Evolutionary conservation across 768 basidiomycete species (phyloP).

Genomic region (Russula foetens): DNA sequence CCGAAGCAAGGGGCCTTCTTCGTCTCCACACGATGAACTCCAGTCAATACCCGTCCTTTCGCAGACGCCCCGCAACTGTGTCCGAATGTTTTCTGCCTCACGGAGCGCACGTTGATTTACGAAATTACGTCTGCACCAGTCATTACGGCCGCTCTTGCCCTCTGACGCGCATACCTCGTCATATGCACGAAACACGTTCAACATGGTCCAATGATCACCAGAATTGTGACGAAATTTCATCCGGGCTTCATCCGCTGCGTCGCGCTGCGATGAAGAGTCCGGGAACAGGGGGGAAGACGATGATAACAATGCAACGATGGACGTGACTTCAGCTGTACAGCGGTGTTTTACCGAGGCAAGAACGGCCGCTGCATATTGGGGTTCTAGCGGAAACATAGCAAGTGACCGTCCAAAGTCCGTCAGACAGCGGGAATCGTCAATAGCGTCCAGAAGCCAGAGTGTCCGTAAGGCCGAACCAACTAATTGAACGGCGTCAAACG

Average conservation of each 20-base stretch:
- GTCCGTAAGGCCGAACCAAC: slow-evolving; percentile 58
- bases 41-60: slow-evolving; percentile 52
- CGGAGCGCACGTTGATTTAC: slow-evolving; percentile 74
- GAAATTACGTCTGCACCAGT: slow-evolving; percentile 82
- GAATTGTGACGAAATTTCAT: slow-evolving; percentile 72
- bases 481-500: slow-evolving; percentile 22
- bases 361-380: slow-evolving; percentile 67
- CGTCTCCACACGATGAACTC: slow-evolving; percentile 48
- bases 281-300: slow-evolving; percentile 76
- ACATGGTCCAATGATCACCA: slow-evolving; percentile 87
- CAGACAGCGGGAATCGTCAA: slow-evolving; percentile 55
- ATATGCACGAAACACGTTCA: slow-evolving; percentile 81
- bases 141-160: slow-evolving; percentile 40
- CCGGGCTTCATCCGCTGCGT: slow-evolving; percentile 59
- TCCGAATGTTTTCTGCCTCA: slow-evolving; percentile 71
- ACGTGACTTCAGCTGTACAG: slow-evolving; percentile 73
- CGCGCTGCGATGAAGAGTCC: slow-evolving; percentile 68
- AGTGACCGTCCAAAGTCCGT: slow-evolving; percentile 75
- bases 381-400: slow-evolving; percentile 91
- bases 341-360: slow-evolving; percentile 66
- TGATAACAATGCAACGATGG: slow-evolving; percentile 78
- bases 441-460: slow-evolving; percentile 73
- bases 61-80: slow-evolving; percentile 68
- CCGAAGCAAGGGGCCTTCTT: slow-evolving; percentile 59
- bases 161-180: slow-evolving; percentile 51